Percentiles rank a stretch among this genome's conserved stretches.
phyloP scores from a whole-genome alignment of 495 filamentous ascomycete genomes.

The Penicillium egyptiacum region DNA sequence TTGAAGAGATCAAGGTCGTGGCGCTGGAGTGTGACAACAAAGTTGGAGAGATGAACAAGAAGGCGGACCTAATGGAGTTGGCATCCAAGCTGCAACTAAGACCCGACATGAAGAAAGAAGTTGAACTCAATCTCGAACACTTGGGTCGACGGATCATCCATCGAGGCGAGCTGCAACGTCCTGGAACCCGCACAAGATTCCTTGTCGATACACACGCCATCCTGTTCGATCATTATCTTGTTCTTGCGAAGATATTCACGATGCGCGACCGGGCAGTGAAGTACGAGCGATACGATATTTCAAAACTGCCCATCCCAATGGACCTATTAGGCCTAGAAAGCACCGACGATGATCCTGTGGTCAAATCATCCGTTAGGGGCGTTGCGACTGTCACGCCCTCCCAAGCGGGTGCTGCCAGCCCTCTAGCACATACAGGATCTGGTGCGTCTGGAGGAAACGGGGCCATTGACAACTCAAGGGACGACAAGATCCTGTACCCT shows the following conservation, averaged over 20 bases:
- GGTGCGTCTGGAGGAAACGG: slow-evolving; percentile 54
- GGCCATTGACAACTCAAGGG: slow-evolving; percentile 53
- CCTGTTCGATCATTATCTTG: slow-evolving; percentile 94
- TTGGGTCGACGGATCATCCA: slow-evolving; percentile 86
- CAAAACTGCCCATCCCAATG: slow-evolving; percentile 96
- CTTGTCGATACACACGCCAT: slow-evolving; percentile 92
- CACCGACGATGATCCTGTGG: slow-evolving; percentile 83
- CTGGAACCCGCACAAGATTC: slow-evolving; percentile 77
- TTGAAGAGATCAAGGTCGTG: slow-evolving; percentile 93
- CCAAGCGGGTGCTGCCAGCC: slow-evolving; percentile 47
- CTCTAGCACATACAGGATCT: slow-evolving; percentile 66
- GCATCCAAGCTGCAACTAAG: slow-evolving; percentile 75
- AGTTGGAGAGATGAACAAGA: slow-evolving; percentile 92
- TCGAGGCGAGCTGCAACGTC: slow-evolving; percentile 85
- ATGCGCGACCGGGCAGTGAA: slow-evolving; percentile 67
- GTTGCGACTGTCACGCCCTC: slow-evolving; percentile 58
- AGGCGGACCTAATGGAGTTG: slow-evolving; percentile 88
- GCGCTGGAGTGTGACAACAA: slow-evolving; percentile 90
- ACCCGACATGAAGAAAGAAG: slow-evolving; percentile 76
- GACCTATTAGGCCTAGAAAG: slow-evolving; percentile 90
- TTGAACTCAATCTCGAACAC: slow-evolving; percentile 88
- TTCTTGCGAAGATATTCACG: slow-evolving; percentile 78
- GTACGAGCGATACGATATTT: slow-evolving; percentile 90
- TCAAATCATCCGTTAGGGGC: slow-evolving; percentile 76
- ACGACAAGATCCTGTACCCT: slow-evolving; percentile 85